Base-by-base conservation (phyloP, 1,139 yeast species). In the Saccharomycopsis hybrid region DNA sequence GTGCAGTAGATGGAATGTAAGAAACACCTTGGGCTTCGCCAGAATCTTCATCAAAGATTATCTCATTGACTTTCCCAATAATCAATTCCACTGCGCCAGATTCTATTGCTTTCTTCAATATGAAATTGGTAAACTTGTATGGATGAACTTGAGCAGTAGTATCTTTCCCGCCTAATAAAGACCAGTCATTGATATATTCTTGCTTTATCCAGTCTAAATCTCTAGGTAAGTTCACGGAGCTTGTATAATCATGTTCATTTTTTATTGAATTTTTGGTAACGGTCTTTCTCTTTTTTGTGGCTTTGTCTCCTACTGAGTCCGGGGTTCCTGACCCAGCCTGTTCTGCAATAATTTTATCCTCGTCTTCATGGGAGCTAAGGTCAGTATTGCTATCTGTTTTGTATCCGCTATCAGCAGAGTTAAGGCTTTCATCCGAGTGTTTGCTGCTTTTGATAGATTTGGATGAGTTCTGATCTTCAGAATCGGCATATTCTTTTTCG, bases 141-240 rank as follows among this genome's bases (percentile, higher is more conserved):
- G 98, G 98, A 64, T 92, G 97, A 8, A 92, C 96, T 66, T 92
- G 98, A 0, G 97, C 97, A 1, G 97, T 90, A 9, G 95, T 82
- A 55, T 85, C 92, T 32, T 80, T 77, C 13, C 86, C 94, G 32
- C 98, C 97, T 49, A 92, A 69, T 5, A 80, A 76, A 7, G 90
- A 81, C 80, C 95, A 89, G 54, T 78, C 82, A 50, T 75, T 76
- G 24, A 92, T 80, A 42, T 85, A 66, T 3, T 77, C 74, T 25
- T 77, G 74, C 49, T 79, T 75, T 56, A 92, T 80, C 98, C 98
- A 92, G 59, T 83, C 83, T 54, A 92, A 73, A 56, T 82, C 88
- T 2, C 67, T 63, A 2, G 97, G 97, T 48, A 90, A 69, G 44
- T 67, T 51, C n/a, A 58, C 56, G 7, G 53, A 47, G 11, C 64